A percentile compares a stretch with the other conserved stretches of the same genome.
Conservation (phyloP, 176 grass and related monocot genomes). For the Stipa capillata region DNA sequence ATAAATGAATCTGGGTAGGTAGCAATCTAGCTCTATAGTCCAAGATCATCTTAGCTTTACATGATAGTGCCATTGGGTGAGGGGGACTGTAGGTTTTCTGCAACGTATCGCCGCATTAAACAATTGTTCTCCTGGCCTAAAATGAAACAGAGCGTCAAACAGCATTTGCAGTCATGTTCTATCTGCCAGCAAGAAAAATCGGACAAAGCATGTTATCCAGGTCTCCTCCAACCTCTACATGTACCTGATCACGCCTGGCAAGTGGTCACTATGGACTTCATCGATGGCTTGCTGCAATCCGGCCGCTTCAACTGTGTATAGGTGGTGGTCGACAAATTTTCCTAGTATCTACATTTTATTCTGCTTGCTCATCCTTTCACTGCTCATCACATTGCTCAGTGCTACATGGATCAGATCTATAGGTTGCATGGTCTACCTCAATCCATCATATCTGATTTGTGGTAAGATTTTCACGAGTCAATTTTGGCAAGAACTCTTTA, state of each 20-base stretch:
- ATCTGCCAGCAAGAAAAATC: not conserved
- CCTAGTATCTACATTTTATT: no score
- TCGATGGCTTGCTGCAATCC: no score
- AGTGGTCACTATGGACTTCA: accelerated
- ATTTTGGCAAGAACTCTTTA: no score
- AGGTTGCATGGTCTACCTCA: no score
- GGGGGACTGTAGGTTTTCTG: not conserved
- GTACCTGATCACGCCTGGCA: not conserved
- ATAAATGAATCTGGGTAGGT: accelerated
- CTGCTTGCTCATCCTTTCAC: no score
- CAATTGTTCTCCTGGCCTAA: not conserved
- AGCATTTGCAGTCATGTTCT: not conserved
- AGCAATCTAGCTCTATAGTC: not conserved
- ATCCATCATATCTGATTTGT: no score
- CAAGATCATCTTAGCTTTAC: not conserved
- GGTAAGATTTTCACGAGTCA: no score
- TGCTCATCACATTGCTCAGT: no score
- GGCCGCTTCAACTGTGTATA: not conserved
- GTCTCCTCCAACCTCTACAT: not conserved
- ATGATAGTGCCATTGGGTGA: not conserved
- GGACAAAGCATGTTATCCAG: not conserved
- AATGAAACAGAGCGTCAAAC: not conserved
- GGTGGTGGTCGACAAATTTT: no score
- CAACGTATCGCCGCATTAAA: no score
- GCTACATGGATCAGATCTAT: no score